Base-by-base conservation (phyloP, 1,284 basidiomycete species). In the Irpex lacteus region DNA sequence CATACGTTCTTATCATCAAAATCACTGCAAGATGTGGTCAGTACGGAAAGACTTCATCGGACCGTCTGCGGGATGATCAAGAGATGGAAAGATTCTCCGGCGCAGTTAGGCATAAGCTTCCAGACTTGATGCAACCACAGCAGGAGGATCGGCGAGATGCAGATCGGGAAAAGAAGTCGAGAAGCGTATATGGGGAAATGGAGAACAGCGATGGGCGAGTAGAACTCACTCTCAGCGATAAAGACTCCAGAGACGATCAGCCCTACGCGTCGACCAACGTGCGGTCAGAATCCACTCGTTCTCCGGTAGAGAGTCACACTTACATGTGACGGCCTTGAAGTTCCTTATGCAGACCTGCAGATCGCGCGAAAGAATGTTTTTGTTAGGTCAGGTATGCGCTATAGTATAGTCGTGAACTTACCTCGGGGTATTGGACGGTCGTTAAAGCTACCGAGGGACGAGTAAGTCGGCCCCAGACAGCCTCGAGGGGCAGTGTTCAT, bases 1-100 rank as follows among this genome's bases (percentile, higher is more conserved):
- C 80, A 62, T 79, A 80, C 6, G 80, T 81, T n/a, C 79, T 76
- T 5, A 81, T 65, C 64, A 78, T 72, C 13, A 81, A 52, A n/a
- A 62, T 62, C 34, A 55, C 61, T 62, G 47, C 21, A 7, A 49
- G 76, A 5, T 67, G 76, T 79, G 59, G 2, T 8, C 21, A 47
- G 34, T 21, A 11, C 60, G 34, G 13, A 9, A n/a, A 26, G 13
- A 37, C 8, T 34, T 15, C 13, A 34, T 18, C 26, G 52, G 44
- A 13, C 44, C n/a, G 21, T 9, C 15, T 26, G 34, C 8, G 18
- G 11, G 19, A 19, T 13, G n/a, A 26, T 32, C 18, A 13, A 26
- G 34, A 56, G 11, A 37, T 37, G 32, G 8, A 26, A 26, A 5
- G 15, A 37, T 15, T 49, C 32, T 34, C 32, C 32, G 32, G 59